Conservation (phyloP, 352 stramenopile genomes). For the Aphanomyces invadans region DNA sequence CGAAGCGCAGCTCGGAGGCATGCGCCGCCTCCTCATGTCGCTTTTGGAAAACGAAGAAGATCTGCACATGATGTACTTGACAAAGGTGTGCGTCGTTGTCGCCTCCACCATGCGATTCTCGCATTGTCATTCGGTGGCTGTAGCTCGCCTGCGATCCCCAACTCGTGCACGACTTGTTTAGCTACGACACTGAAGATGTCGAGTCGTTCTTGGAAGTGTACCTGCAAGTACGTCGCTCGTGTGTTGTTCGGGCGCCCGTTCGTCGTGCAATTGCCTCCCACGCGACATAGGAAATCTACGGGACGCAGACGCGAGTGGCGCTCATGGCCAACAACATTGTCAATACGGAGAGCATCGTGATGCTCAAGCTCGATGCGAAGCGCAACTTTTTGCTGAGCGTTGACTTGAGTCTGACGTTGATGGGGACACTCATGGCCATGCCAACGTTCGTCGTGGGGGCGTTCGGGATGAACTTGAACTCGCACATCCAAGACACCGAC, state of each 20-base stretch:
- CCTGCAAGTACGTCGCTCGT: not conserved
- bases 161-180: conserved; percentile 23
- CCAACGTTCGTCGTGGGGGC: conserved; percentile 19
- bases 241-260: too few species aligned
- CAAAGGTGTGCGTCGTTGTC: not conserved
- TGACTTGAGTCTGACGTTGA: conserved; percentile 34
- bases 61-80: conserved; percentile 16
- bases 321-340: conserved; percentile 23
- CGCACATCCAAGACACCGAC: conserved; percentile 33
- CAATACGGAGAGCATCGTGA: conserved; percentile 28
- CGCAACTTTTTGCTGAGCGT: conserved; percentile 24
- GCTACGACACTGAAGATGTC: conserved; percentile 34
- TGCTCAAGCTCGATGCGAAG: conserved; percentile 26
- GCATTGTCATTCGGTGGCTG: not conserved
- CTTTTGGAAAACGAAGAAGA: conserved; percentile 22
- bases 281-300: conserved; percentile 25
- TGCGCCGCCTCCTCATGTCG: conserved; percentile 7
- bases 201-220: conserved; percentile 34
- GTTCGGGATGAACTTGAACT: conserved; percentile 34
- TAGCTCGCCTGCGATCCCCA: not conserved
- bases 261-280: too few species aligned
- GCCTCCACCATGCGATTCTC: not conserved
- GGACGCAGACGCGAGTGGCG: not conserved
- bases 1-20: conserved; percentile 27
- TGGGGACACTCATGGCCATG: conserved; percentile 10